Percentiles rank a stretch among this genome's conserved stretches.
These are phyloP conservation scores for Citrus australasica DNA, from an alignment of 345 rosid species.

Conservation along the genomic window DNA sequence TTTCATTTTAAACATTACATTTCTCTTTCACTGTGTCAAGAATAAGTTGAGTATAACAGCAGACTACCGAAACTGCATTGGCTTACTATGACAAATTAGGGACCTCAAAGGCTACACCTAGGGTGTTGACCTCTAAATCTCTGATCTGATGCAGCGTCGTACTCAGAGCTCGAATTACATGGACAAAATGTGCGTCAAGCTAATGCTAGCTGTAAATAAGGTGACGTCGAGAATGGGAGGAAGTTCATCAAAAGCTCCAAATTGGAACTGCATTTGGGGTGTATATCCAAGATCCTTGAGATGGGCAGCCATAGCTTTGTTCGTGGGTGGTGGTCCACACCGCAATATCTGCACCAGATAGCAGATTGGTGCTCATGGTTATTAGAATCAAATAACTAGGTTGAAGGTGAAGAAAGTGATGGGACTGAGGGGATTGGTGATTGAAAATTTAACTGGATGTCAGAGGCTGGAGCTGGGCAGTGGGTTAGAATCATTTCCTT, in stretches of 20 bases:
- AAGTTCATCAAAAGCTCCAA: conserved; percentile 20
- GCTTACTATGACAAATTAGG: no score
- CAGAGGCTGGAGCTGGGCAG: conserved; percentile 57
- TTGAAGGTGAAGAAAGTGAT: neutral
- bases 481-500: conserved; percentile 57
- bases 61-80: neutral
- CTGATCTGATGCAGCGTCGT: neutral
- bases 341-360: conserved; percentile 38
- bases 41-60: neutral
- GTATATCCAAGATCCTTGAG: conserved; percentile 50
- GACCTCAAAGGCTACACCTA: no score
- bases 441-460: conserved; percentile 36
- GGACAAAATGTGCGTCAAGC: neutral
- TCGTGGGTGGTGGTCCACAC: conserved; percentile 70
- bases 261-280: conserved; percentile 60
- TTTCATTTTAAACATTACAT: neutral
- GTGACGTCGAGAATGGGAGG: neutral
- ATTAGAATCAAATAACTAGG: neutral
- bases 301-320: conserved; percentile 7
- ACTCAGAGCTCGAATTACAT: neutral
- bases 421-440: neutral
- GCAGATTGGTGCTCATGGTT: neutral
- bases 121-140: neutral
- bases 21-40: neutral
- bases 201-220: neutral